A percentile compares a stretch with the other conserved stretches of the same genome.
phyloP scores from a whole-genome alignment of 2,329 filamentous ascomycete genomes.

The Curvularia eragrostidis region DNA sequence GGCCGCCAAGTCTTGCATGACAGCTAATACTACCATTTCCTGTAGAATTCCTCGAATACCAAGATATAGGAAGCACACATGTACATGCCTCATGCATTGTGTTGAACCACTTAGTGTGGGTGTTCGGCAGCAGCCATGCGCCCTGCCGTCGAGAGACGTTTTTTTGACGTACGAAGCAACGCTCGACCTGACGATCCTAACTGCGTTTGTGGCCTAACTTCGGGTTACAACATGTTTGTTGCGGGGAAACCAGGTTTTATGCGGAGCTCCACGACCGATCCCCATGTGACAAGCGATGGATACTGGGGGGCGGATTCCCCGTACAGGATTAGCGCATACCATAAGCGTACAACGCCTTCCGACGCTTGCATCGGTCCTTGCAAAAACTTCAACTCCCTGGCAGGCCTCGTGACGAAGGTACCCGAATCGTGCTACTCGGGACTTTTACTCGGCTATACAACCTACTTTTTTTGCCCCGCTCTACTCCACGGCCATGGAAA shows the following conservation, averaged over 20 bases:
- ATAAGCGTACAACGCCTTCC: slow-evolving; percentile 7
- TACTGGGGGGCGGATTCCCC: slow-evolving; percentile 8
- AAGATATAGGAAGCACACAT: background rate
- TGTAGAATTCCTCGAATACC: background rate
- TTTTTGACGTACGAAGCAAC: background rate
- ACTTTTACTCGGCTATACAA: slow-evolving; percentile 14
- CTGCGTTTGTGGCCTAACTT: slow-evolving; percentile 16
- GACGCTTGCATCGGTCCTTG: slow-evolving; percentile 18
- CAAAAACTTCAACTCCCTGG: slow-evolving; percentile 13
- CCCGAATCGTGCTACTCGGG: background rate
- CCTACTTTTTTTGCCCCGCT: slow-evolving; percentile 9
- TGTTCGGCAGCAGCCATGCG: slow-evolving; percentile 3
- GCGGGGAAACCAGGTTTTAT: slow-evolving; percentile 13
- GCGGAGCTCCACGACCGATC: slow-evolving; percentile 18
- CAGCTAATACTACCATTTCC: background rate
- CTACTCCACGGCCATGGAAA: background rate
- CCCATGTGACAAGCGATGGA: slow-evolving; percentile 6
- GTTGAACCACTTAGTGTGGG: background rate
- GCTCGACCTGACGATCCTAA: slow-evolving; percentile 10
- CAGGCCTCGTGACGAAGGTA: slow-evolving; percentile 19
- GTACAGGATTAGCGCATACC: slow-evolving; percentile 8
- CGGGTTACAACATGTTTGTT: slow-evolving; percentile 11
- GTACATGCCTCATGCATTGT: background rate
- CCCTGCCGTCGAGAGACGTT: background rate
- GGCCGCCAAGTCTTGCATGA: background rate